phyloP scores from a whole-genome alignment of 73 alveolate genomes.

The Diophrys appendiculata region DNA sequence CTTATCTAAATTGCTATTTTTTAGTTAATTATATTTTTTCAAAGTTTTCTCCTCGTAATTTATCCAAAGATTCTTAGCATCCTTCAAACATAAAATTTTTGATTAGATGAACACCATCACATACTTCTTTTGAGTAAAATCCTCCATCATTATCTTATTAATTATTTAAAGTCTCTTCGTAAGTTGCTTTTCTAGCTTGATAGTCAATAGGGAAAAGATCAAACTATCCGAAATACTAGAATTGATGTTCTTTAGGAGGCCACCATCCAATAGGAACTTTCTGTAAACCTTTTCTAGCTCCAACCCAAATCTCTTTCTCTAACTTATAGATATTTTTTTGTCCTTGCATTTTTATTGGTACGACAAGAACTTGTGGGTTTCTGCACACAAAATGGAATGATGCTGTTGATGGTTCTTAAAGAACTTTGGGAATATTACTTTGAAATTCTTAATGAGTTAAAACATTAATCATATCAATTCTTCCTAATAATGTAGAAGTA shows the following conservation, averaged over 20 bases:
- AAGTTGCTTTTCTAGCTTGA: background rate
- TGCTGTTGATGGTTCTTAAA: slow-evolving; percentile 69
- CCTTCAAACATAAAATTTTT: background rate
- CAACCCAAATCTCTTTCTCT: slow-evolving; percentile 45
- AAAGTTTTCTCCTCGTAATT: background rate
- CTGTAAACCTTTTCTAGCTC: slow-evolving; percentile 43
- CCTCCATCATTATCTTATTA: background rate
- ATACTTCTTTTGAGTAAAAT: background rate
- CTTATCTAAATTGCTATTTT: background rate
- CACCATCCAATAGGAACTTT: slow-evolving; percentile 60
- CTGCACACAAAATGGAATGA: slow-evolving; percentile 66
- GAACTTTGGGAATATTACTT: slow-evolving; percentile 41
- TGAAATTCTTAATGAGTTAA: slow-evolving; percentile 65
- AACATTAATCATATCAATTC: slow-evolving; percentile 76
- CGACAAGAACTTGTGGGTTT: slow-evolving; percentile 72
- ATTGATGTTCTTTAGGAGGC: slow-evolving; percentile 53
- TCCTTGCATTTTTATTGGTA: slow-evolving; percentile 77
- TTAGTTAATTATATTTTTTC: background rate
- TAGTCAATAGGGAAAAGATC: slow-evolving; percentile 21
- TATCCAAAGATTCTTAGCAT: background rate
- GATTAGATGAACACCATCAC: background rate
- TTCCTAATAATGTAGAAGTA: slow-evolving; percentile 75
- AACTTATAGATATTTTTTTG: slow-evolving; percentile 45
- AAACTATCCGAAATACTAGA: slow-evolving; percentile 25
- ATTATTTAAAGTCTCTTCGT: background rate